Evolutionary conservation across 768 basidiomycete species (phyloP), one percentile per base, ranked within the genome.

Genomic region (Rhodotorula toruloides): DNA sequence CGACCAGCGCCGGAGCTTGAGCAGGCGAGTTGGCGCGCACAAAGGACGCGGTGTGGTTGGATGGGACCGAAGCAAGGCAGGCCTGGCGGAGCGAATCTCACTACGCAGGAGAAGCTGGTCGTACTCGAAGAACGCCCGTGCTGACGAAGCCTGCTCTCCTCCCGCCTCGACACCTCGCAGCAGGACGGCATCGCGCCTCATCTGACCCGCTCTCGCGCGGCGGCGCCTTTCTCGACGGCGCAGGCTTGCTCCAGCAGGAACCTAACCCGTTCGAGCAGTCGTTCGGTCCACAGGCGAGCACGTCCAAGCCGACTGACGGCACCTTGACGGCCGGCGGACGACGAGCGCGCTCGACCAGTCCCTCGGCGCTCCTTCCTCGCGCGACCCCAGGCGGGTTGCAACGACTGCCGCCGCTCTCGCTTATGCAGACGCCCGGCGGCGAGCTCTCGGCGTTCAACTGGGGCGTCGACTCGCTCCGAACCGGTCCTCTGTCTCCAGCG

Each of bases 191-290:
- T 32, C 70, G 70, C 16, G 65, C 70, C 8, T 67, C 65, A 19
- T 71, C 70, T 1, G 70, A 71, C 47, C 70, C 70, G 0, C 55
- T 71, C 39, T 71, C 70, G 17, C 65, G 72, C 50, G 63, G 63
- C 39, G 65, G 72, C 37, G 57, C 66, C 53, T 70, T 70, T 49
- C 37, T n/a, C 46, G 65, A 66, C 37, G 62, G 64, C 49, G 32
- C 29, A 10, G 57, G 54, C 29, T 60, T 63, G 29, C 61, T 80
- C 62, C 78, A 78, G 54, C 83, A 88, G 42, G 91, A 94, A 75
- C 88, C 87, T 1, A 94, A 94, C 76, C 91, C 92, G 0, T 96
- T 96, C 75, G 94, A 99, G 76, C 89, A 91, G 78, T 92, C 90
- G 59, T 98, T 98, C 77, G 50, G 60, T 1, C 86, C 87, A 42